A percentile compares a stretch with the other conserved stretches of the same genome.
These are phyloP conservation scores for Pholiota microspora DNA, from an alignment of 768 basidiomycete genomes.

Conservation along the genomic window DNA sequence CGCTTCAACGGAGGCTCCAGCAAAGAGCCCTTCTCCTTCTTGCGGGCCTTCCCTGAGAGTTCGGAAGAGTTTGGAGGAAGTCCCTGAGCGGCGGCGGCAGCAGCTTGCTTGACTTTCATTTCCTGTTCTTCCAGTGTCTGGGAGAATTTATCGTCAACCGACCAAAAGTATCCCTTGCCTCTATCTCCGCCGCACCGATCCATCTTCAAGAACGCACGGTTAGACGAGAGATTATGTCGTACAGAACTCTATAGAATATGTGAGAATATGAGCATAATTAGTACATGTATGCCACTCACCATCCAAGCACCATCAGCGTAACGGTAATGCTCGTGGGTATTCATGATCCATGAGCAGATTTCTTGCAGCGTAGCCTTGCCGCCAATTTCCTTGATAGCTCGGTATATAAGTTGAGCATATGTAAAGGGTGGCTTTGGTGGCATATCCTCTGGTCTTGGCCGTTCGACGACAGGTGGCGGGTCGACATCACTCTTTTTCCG, in stretches of 20 bases:
- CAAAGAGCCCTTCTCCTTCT: conserved; percentile 57
- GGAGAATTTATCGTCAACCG: conserved; percentile 73
- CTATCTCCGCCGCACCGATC: conserved; percentile 82
- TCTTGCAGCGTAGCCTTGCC: conserved; percentile 90
- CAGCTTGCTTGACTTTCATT: conserved; percentile 42
- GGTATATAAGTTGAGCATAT: conserved; percentile 89
- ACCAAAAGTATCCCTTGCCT: conserved; percentile 94
- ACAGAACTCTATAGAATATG: conserved; percentile 73
- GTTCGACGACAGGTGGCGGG: conserved; percentile 31
- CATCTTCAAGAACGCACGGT: conserved; percentile 88
- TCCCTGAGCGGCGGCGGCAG: conserved; percentile 30
- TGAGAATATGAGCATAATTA: conserved; percentile 8
- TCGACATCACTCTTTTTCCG: conserved; percentile 64
- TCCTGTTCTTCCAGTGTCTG: conserved; percentile 73
- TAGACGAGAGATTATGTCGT: conserved; percentile 92
- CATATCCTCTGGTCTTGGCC: conserved; percentile 69
- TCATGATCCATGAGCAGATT: conserved; percentile 89
- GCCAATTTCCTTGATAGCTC: conserved; percentile 77
- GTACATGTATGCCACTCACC: conserved; percentile 45
- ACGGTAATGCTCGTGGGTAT: conserved; percentile 87
- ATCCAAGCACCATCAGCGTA: conserved; percentile 90
- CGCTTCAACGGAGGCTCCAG: conserved; percentile 68
- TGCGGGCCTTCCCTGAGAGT: conserved; percentile 38
- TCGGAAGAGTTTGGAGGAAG: conserved; percentile 27
- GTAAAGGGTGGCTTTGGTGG: conserved; percentile 89